Base-by-base conservation (phyloP, 163 green algal species). In the Prototheca wickerhamii region DNA sequence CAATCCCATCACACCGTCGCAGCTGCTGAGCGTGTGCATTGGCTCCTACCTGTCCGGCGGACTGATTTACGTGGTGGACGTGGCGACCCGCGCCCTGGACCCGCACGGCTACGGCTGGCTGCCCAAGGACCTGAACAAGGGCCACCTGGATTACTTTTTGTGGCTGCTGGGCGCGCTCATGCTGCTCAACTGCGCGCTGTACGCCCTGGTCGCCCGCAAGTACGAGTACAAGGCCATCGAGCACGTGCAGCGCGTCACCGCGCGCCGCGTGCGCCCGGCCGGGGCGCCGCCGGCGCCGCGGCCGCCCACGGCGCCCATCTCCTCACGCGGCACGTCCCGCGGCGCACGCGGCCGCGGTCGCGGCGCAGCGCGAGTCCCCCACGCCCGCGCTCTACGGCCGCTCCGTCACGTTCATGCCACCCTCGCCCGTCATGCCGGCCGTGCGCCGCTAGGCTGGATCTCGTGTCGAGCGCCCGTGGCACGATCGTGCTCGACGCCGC, bases 111-210 rank as follows among this genome's bases (percentile, higher is more conserved):
- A 71, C 4, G 76, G 77, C 44, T 86, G 79, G 79, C 73, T 89
- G 46, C 70, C 78, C n/a, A 67, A 83, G 50, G 70, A 86, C 65
- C 69, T 87, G 26, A 89, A 89, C 64, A 30, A 68, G 43, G 84
- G 87, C 33, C 82, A 80, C 55, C 72, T 94, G 58, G 86, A 93
- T 69, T 71, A 85, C 4, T 94, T 91, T 74, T 89, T 94, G 73
- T 64, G 87, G 18, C 64, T 85, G 43, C 77, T 93, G 44, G 86
- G 69, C 8, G 74, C 37, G 29, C 69, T 93, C 46, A 89, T 89
- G 83, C 10, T 73, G 7, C n/a, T 81, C 63, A 93, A 91, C 74
- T 66, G 80, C 31, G 35, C 62, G 58, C 75, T 91, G 28, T 94
- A 87, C 61, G 35, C 86, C 25, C 72, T 66, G 61, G 82, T 95